Evolutionary conservation across 2,329 filamentous ascomycete species (phyloP), one percentile per base, ranked within the genome.

Genomic region (Aspergillus chevalieri): DNA sequence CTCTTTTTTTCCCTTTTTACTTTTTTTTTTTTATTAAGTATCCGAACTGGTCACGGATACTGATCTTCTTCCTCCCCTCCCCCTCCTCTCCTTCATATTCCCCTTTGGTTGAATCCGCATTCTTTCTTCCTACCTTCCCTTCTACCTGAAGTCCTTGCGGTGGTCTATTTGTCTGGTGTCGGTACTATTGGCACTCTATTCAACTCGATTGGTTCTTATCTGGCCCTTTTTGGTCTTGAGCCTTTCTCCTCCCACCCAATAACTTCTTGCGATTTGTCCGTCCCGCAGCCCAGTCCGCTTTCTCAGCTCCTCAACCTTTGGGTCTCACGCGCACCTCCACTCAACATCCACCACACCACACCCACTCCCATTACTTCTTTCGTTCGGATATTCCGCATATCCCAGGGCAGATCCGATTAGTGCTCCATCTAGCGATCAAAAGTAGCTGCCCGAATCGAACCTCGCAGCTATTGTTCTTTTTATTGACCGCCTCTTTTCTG

Each of bases 381-480:
- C 52, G 54, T 62, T 65, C 62, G 60, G 63, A 62, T 61, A 58
- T 64, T 63, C 64, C 65, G 60, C 61, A 62, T 62, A 63, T 61
- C 59, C 60, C 61, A 55, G 55, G 51, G 52, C 58, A 55, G 26
- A 30, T 30, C 26, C 26, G 10, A 30, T 19, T 61, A 62, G 61
- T 62, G 57, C 63, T 62, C 26, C 26, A 19, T 41, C 63, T 58
- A 63, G 60, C 58, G 58, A 58, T 55, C 57, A 53, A 52, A 60
- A 52, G 57, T 28, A 30, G 26, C 60, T 70, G 70, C 77, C 78
- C 79, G 81, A 69, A 67, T 81, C 80, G 77, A 77, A 76, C 73
- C 70, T 71, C 65, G 70, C 69, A 67, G 65, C 64, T 52, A 36
- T 10, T 30, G 1, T 30, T 12, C 9, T 30, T 30, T 30, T 28